phyloP scores from a whole-genome alignment of 2,329 filamentous ascomycete genomes.

The Colletotrichum caudatum region DNA sequence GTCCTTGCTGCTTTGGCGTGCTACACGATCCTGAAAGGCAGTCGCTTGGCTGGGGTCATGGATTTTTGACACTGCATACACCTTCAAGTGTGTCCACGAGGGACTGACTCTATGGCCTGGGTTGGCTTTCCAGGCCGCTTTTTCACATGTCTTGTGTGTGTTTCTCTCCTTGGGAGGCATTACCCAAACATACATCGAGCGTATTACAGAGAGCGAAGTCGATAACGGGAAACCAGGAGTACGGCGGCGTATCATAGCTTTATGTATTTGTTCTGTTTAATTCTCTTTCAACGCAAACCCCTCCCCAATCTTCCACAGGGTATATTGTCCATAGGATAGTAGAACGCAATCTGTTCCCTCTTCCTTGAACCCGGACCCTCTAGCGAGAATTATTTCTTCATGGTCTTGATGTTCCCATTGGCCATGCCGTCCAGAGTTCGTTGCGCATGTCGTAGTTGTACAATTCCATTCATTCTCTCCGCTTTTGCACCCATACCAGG shows the following conservation, averaged over 20 bases:
- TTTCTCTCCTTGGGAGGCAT: constrained; percentile 21
- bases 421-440: constrained; percentile 24
- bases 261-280: constrained; percentile 43
- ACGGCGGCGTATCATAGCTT: constrained; percentile 45
- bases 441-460: constrained; percentile 35
- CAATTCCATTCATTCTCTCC: constrained; percentile 15
- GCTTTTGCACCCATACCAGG: constrained; percentile 19
- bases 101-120: constrained; percentile 30
- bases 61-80: constrained; percentile 31
- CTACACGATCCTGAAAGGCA: constrained; percentile 15
- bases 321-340: constrained; percentile 41
- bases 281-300: constrained; percentile 31
- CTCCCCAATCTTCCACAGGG: constrained; percentile 30
- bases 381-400: constrained; percentile 18
- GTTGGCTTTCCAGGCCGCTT: constrained; percentile 29
- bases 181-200: constrained; percentile 35
- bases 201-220: constrained; percentile 44
- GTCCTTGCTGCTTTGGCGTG: constrained; percentile 13
- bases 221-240: constrained; percentile 44
- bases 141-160: constrained; percentile 43
- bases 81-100: constrained; percentile 34
- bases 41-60: constrained; percentile 9
- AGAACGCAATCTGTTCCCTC: constrained; percentile 40
- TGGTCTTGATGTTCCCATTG: constrained; percentile 12
- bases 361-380: constrained; percentile 16